Conservation (phyloP, 148 eudicot species). For the Vaccinium corymbosum region DNA sequence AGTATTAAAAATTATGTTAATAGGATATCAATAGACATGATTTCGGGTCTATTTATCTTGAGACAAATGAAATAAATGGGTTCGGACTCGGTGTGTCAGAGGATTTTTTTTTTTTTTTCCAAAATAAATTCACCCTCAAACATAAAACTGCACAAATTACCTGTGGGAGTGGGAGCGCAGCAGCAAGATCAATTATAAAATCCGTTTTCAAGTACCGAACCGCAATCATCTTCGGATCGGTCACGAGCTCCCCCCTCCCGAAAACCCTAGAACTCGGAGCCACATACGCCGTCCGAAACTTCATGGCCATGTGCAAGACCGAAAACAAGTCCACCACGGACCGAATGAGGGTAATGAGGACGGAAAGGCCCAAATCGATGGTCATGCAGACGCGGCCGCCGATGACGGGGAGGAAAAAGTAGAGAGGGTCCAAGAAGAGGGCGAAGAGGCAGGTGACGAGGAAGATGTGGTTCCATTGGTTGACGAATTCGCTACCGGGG, state of each 20-base stretch:
- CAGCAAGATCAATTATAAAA: conserved; percentile 44
- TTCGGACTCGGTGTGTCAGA: no score
- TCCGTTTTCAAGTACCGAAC: conserved; percentile 29
- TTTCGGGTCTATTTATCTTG: no score
- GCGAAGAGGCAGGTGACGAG: conserved; percentile 53
- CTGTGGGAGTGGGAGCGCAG: conserved; percentile 56
- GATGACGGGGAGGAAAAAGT: conserved; percentile 51
- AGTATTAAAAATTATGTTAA: no score
- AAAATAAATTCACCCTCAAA: no score
- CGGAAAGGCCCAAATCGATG: conserved; percentile 23
- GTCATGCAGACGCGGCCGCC: conserved; percentile 45
- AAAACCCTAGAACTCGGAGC: conserved; percentile 37
- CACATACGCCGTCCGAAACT: conserved; percentile 50
- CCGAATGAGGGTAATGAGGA: conserved; percentile 42
- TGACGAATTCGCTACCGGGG: conserved; percentile 55
- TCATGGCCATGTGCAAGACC: conserved; percentile 34
- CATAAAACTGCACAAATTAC: conserved; percentile 13
- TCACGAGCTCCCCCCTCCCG: conserved; percentile 49
- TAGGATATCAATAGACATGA: no score
- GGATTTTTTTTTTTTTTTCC: no score
- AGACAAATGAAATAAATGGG: no score
- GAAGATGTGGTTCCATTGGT: conserved; percentile 73
- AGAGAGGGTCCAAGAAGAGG: conserved; percentile 79
- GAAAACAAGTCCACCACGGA: conserved; percentile 51
- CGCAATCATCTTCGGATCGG: conserved; percentile 35